Evolutionary conservation across 495 filamentous ascomycete genomes (phyloP).

Genomic region (Xylaria bambusicola): DNA sequence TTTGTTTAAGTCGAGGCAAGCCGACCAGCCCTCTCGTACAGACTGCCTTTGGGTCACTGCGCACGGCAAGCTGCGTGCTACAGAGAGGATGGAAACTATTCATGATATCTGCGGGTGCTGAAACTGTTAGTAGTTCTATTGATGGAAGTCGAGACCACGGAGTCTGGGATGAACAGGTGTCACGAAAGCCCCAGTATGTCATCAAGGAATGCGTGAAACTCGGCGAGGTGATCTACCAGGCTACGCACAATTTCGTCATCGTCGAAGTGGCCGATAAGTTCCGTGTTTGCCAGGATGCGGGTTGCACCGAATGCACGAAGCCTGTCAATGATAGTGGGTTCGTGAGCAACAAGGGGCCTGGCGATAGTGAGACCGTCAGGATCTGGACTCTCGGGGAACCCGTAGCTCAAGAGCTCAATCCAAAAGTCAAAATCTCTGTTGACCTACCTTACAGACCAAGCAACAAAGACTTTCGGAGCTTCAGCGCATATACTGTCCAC

Average conservation of each 20-base stretch:
- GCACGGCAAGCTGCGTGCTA: not conserved
- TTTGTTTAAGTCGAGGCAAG: not conserved
- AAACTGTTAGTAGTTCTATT: too few relatives aligned
- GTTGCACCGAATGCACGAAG: not conserved
- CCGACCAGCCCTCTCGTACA: not conserved
- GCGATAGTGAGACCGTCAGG: not conserved
- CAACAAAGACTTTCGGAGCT: too few relatives aligned
- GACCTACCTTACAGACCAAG: too few relatives aligned
- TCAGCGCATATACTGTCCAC: too few relatives aligned
- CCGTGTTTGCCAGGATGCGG: not conserved
- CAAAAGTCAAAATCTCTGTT: too few relatives aligned
- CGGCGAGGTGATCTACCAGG: not conserved
- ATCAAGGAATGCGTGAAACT: slow-evolving; percentile 1
- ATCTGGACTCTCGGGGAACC: too few relatives aligned
- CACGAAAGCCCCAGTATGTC: not conserved
- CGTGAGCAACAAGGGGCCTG: not conserved
- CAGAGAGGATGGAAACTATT: not conserved
- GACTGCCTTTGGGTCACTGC: not conserved
- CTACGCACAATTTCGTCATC: not conserved
- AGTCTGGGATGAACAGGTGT: not conserved
- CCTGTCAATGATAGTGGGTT: not conserved
- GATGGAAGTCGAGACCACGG: too few relatives aligned
- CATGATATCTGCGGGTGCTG: not conserved
- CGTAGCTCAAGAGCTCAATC: too few relatives aligned
- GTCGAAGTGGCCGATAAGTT: not conserved